Base-by-base conservation (phyloP, 2,329 filamentous ascomycete genomes). In the Apiospora aurea region DNA sequence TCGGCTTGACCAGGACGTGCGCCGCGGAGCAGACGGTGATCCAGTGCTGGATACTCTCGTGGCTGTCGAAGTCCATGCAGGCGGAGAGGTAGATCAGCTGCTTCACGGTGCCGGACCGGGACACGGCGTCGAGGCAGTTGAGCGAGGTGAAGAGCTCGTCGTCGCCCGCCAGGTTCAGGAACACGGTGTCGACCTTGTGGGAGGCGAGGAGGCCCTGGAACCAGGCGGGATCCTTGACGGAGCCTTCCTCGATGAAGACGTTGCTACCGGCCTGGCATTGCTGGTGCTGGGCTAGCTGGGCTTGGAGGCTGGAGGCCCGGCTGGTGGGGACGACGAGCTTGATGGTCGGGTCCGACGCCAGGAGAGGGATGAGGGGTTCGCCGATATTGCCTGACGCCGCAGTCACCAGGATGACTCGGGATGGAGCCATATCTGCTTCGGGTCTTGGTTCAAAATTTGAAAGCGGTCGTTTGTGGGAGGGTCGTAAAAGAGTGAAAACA, bases 1-100 rank as follows among this genome's bases (percentile, higher is more conserved):
- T 29, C 41, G 57, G 38, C 44, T 71, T 71, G 53, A 67, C 69
- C n/a, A 71, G 51, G 57, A 71, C 57, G 57, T 71, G 69, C 34
- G 69, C 57, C 13, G 69, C 57, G 29, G 69, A 71, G 13, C 57
- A 64, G 11, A n/a, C n/a, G 69, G 41, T 14, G 0, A 71, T 44
- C 18, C n/a, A 26, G 13, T 26, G 38, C 29, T 67, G 53, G 53
- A 67, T 67, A 41, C 44, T 38, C 53, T 71, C 57, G n/a, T 21
- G 51, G 44, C 57, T n/a, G 13, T 21, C 43, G 16, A 67, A 51
- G 14, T 67, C 57, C 4, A 49, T 16, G n/a, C 43, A 46, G n/a
- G 10, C 69, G 8, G 69, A 71, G 1, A 71, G 8, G 29, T 71
- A 71, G 41, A 71, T 71, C 1, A 66, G 57, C 29, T 71, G 57